Evolutionary conservation across 371 early-diverging fungal genomes (phyloP), one percentile per base, ranked within the genome.

Genomic region (Mucor indicus): DNA sequence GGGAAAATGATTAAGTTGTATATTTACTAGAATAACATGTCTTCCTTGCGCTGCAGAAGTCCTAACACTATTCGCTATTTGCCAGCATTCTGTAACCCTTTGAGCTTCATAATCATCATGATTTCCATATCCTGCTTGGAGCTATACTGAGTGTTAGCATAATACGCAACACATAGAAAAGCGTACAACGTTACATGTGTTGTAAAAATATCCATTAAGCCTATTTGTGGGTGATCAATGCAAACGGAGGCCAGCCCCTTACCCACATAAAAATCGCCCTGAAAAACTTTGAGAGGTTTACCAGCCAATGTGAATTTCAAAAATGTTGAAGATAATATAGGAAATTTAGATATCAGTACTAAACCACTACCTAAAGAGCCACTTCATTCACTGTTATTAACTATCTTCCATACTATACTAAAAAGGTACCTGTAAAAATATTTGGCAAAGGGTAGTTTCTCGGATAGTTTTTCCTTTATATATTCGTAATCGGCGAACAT

Each of bases 211-310:
- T 83, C 79, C 23, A 83, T 60, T 10, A 77, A 45, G n/a, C 83
- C 85, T 32, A 67, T 55, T 7, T 61, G 54, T 2, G 85, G 85
- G 55, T 82, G 83, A 3, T 67, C 59, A 31, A 84, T 57, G 23
- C 74, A 64, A 1, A 66, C 71, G 21, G 72, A 72, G 2, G 64
- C 83, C 56, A 66, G 69, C 0, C 78, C 76, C 66, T 84, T 84
- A 13, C 83, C 83, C 13, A 77, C 81, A 55, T 72, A 83, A 59
- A 66, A 84, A 48, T 84, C 85, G 1, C 85, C 85, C 36, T 81
- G 80, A 4, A 70, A 67, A n/a, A 83, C 31, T 25, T 68, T 72
- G 9, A 75, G 44, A 7, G 85, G 83, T 19, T 69, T 65, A 3
- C 85, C 85, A 22, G 81, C 77, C 8, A 81, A 50, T 0, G 78